phyloP scores from a whole-genome alignment of 31 red algal species.

The Bonnemaisonia californica region DNA sequence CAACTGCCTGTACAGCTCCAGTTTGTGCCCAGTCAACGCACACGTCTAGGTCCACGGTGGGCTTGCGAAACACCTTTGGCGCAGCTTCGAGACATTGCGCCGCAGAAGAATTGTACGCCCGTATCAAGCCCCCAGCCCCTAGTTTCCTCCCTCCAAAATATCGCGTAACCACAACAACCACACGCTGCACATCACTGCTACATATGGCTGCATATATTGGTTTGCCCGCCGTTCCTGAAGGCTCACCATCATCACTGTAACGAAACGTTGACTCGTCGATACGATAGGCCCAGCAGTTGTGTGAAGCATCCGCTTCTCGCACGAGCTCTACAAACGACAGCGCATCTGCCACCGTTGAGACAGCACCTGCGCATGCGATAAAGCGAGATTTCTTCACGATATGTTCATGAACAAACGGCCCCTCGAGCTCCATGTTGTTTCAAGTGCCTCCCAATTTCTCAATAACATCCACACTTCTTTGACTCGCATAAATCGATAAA shows the following conservation, averaged over 20 bases:
- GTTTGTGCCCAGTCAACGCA: conserved; percentile 28
- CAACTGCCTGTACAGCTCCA: conserved; percentile 28
- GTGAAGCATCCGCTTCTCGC: conserved; percentile 42
- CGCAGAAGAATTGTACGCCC: conserved; percentile 49
- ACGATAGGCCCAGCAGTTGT: conserved; percentile 59
- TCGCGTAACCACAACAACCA: conserved; percentile 54
- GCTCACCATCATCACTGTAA: conserved; percentile 68
- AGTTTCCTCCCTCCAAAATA: conserved; percentile 72
- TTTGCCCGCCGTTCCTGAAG: conserved; percentile 55
- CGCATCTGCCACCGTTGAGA: conserved; percentile 14
- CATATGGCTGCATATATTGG: conserved; percentile 50
- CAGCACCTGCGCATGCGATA: conserved; percentile 27
- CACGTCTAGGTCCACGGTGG: conserved; percentile 3
- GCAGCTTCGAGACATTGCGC: conserved; percentile 33
- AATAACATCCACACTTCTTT: too few relatives aligned
- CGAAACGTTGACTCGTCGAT: conserved; percentile 35
- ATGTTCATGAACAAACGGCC: conserved; percentile 30
- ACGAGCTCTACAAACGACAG: conserved; percentile 44
- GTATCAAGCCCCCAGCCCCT: conserved; percentile 62
- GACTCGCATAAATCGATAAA: too few relatives aligned
- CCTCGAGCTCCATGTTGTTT: neutral
- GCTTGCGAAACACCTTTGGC: conserved; percentile 1
- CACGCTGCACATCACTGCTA: conserved; percentile 9
- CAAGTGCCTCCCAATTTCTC: too few relatives aligned
- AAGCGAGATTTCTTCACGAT: conserved; percentile 68